Conservation (phyloP, 768 basidiomycete genomes). For the Phaffia tasmanica region DNA sequence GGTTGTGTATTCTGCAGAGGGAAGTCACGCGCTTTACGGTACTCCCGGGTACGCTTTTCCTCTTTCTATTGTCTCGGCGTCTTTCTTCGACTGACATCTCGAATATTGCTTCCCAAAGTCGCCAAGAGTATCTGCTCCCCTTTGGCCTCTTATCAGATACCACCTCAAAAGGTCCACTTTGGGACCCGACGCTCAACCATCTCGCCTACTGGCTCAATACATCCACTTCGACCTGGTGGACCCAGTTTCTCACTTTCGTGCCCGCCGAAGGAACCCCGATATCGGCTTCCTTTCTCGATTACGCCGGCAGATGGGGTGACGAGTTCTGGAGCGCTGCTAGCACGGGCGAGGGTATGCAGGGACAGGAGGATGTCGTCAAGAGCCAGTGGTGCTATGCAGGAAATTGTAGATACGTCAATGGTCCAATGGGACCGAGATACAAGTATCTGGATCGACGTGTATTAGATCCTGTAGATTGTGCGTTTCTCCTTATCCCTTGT, state of each 20-base stretch:
- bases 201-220: slow-evolving; percentile 27
- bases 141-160: slow-evolving; percentile 24
- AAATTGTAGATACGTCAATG: slow-evolving; percentile 25
- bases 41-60: slow-evolving; percentile 19
- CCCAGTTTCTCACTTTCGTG: slow-evolving; percentile 21
- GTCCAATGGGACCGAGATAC: slow-evolving; percentile 25
- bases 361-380: slow-evolving; percentile 6
- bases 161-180: slow-evolving; percentile 18
- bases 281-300: slow-evolving; percentile 15
- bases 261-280: slow-evolving; percentile 16
- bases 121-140: slow-evolving; percentile 23
- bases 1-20: slow-evolving; percentile 25
- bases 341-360: not conserved
- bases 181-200: slow-evolving; percentile 23
- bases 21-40: slow-evolving; percentile 25
- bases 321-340: slow-evolving; percentile 21
- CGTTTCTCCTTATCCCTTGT: not conserved
- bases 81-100: not conserved
- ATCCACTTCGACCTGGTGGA: slow-evolving; percentile 24
- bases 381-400: slow-evolving; percentile 20
- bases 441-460: slow-evolving; percentile 26
- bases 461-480: slow-evolving; percentile 25
- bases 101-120: not conserved
- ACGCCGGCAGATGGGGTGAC: slow-evolving; percentile 25
- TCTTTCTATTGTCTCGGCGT: not conserved